Percentiles rank a stretch among this genome's conserved stretches.
Conservation (phyloP, 2,329 filamentous ascomycete genomes). For the Pseudodiploospora longispora region DNA sequence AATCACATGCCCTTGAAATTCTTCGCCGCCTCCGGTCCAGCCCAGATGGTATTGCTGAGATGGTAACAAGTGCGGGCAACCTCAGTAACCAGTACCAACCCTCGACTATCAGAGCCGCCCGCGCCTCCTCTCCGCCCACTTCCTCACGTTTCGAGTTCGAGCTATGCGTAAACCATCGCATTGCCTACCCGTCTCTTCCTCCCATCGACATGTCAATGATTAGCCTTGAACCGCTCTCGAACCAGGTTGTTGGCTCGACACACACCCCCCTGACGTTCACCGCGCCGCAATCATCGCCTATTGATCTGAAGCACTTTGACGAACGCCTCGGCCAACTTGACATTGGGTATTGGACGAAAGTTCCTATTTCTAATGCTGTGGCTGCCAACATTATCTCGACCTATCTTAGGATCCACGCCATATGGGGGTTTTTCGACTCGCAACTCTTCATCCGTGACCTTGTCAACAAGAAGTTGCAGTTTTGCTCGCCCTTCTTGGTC, state of each 20-base stretch:
- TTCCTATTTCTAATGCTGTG: conserved; percentile 19
- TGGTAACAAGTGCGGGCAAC: conserved; percentile 2
- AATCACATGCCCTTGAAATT: not conserved
- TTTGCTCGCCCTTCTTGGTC: conserved; percentile 26
- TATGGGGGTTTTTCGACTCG: conserved; percentile 26
- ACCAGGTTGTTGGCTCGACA: too few relatives aligned
- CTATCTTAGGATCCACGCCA: conserved; percentile 24
- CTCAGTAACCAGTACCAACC: conserved; percentile 9
- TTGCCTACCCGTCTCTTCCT: conserved; percentile 11
- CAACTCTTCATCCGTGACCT: conserved; percentile 24
- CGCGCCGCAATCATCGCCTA: not conserved
- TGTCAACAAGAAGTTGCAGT: conserved; percentile 13
- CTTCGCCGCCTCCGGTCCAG: not conserved
- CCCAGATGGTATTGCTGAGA: not conserved
- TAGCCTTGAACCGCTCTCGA: conserved; percentile 1
- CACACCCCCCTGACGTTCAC: not conserved
- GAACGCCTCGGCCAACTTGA: conserved; percentile 14
- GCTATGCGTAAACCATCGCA: conserved; percentile 10
- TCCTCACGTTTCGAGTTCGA: conserved; percentile 13
- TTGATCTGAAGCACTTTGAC: conserved; percentile 1
- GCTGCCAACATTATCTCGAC: conserved; percentile 22
- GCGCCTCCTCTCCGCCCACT: conserved; percentile 10
- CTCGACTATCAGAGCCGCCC: conserved; percentile 8
- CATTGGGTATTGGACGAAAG: conserved; percentile 25
- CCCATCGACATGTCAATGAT: conserved; percentile 7